Percentiles rank a stretch among this genome's conserved stretches.
phyloP scores from a whole-genome alignment of 177 flowering plant genomes.

The Vitis hybrid region DNA sequence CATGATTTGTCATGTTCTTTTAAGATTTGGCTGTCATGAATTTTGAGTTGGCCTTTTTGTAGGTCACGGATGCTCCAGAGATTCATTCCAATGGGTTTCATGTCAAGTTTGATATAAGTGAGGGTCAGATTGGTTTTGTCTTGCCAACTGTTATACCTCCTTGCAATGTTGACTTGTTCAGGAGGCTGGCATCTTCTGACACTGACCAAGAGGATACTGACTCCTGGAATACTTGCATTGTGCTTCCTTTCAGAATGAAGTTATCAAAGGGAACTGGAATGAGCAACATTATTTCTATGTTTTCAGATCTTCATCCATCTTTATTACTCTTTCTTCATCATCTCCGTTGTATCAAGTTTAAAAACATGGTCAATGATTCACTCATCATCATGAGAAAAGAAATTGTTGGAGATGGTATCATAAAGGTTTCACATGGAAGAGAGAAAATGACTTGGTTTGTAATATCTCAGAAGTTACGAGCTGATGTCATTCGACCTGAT shows the following conservation, averaged over 20 bases:
- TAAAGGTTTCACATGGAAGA: constrained; percentile 71
- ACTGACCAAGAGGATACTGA: constrained; percentile 28
- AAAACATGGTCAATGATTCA: constrained; percentile 60
- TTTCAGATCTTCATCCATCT: constrained; percentile 96
- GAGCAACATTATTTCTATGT: constrained; percentile 63
- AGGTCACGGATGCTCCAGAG: constrained; percentile 98
- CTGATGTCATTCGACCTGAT: constrained; percentile 50
- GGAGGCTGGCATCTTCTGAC: constrained; percentile 35
- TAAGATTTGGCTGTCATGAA: constrained; percentile 1
- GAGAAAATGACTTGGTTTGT: constrained; percentile 86
- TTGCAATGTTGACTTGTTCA: constrained; percentile 46
- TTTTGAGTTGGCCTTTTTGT: constrained; percentile 21
- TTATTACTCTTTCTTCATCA: constrained; percentile 89
- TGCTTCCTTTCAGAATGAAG: constrained; percentile 75
- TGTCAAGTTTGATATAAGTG: constrained; percentile 85
- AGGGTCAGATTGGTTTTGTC: constrained; percentile 95
- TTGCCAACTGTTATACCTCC: constrained; percentile 77
- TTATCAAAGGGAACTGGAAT: constrained; percentile 41
- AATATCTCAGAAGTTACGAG: constrained; percentile 55
- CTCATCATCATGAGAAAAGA: constrained; percentile 70
- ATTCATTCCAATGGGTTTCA: constrained; percentile 98
- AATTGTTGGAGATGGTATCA: constrained; percentile 63
- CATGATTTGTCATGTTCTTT: constrained; percentile 5
- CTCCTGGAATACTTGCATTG: constrained; percentile 84
- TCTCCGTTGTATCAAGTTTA: constrained; percentile 70